Evolutionary conservation across 768 basidiomycete species (phyloP).

Genomic region (Boletus sp.): DNA sequence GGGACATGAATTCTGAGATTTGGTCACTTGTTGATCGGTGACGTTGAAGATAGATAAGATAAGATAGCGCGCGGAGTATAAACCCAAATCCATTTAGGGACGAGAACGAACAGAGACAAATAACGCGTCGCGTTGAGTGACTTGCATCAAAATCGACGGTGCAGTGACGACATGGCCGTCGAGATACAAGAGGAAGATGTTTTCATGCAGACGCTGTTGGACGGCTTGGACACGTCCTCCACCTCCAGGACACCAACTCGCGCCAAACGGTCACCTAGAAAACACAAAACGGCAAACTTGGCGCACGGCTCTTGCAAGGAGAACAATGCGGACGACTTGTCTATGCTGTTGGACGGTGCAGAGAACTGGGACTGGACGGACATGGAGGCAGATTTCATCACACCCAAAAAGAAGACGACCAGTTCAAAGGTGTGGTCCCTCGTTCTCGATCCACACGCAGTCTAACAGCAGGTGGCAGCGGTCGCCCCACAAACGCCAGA

Average conservation of each 20-base stretch:
- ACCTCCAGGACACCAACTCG: slow-evolving; percentile 36
- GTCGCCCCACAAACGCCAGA: slow-evolving; percentile 13
- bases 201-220: slow-evolving; percentile 55
- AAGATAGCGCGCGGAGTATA: slow-evolving; percentile 13
- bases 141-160: not conserved
- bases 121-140: slow-evolving; percentile 24
- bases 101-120: slow-evolving; percentile 15
- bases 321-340: slow-evolving; percentile 36
- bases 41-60: slow-evolving; percentile 5
- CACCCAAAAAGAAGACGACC: slow-evolving; percentile 46
- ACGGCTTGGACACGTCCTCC: slow-evolving; percentile 52
- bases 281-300: slow-evolving; percentile 1
- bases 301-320: slow-evolving; percentile 5
- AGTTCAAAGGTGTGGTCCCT: slow-evolving; percentile 21
- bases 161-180: slow-evolving; percentile 34
- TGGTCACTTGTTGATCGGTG: not conserved
- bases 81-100: not conserved
- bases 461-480: slow-evolving; percentile 7
- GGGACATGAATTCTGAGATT: not conserved
- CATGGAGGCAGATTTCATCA: slow-evolving; percentile 48
- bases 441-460: not conserved
- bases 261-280: slow-evolving; percentile 26
- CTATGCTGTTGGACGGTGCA: slow-evolving; percentile 56
- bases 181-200: slow-evolving; percentile 48
- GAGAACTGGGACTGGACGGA: slow-evolving; percentile 72